Percentiles rank a stretch among this genome's conserved stretches.
phyloP scores from a whole-genome alignment of 139 green algal genomes.

The Coelastrella sp. region DNA sequence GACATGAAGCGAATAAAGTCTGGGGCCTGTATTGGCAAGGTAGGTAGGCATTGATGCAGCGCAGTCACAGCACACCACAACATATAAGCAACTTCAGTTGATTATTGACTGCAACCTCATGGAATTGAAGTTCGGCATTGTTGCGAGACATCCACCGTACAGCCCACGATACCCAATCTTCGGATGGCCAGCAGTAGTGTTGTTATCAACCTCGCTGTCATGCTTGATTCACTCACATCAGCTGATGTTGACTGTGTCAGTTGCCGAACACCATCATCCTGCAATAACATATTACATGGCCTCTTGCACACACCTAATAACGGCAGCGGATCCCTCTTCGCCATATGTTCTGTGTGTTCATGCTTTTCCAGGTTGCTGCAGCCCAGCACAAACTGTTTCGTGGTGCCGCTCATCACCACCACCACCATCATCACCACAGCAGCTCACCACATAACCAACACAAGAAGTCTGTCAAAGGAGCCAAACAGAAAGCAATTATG shows the following conservation, averaged over 20 bases:
- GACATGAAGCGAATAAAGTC: constrained; percentile 28
- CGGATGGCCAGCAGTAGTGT: too few relatives aligned
- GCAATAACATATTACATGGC: too few relatives aligned
- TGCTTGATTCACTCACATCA: too few relatives aligned
- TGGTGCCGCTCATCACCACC: neutral
- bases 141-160: too few relatives aligned
- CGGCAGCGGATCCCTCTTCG: neutral
- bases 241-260: too few relatives aligned
- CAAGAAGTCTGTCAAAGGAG: constrained; percentile 28
- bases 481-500: constrained; percentile 31
- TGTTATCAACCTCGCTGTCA: too few relatives aligned
- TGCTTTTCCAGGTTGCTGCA: constrained; percentile 8
- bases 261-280: too few relatives aligned
- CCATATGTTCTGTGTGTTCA: neutral
- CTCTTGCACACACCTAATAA: neutral
- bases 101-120: too few relatives aligned
- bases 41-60: neutral
- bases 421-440: neutral
- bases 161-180: too few relatives aligned
- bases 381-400: constrained; percentile 36
- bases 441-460: neutral
- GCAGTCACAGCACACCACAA: too few relatives aligned
- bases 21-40: constrained; percentile 6
- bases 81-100: too few relatives aligned
- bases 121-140: too few relatives aligned